phyloP scores from a whole-genome alignment of 768 basidiomycete species.

The Mycena maculata region DNA sequence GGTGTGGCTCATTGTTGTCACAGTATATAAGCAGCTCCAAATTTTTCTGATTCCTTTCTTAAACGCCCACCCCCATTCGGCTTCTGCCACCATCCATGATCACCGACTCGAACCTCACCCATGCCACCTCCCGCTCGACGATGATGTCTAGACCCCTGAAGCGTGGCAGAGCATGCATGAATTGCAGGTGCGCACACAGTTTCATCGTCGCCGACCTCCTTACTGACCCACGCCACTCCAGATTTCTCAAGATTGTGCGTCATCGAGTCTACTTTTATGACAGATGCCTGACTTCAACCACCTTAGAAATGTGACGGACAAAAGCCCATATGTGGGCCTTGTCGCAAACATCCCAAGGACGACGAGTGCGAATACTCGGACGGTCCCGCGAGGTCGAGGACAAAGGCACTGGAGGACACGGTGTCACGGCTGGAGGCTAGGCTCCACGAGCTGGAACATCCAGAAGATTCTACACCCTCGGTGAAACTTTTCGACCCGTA shows the following conservation, averaged over 20 bases:
- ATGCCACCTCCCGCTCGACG: slow-evolving; percentile 42
- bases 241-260: slow-evolving; percentile 64
- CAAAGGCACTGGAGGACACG: slow-evolving; percentile 58
- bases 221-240: slow-evolving; percentile 30
- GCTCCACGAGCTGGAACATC: slow-evolving; percentile 51
- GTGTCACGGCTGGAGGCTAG: slow-evolving; percentile 51
- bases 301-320: slow-evolving; percentile 78
- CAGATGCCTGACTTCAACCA: slow-evolving; percentile 37
- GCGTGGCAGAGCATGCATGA: slow-evolving; percentile 65
- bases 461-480: slow-evolving; percentile 31
- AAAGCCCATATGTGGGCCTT: slow-evolving; percentile 74
- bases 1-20: not conserved
- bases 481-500: slow-evolving; percentile 37
- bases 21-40: slow-evolving; percentile 11
- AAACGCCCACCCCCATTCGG: slow-evolving; percentile 26
- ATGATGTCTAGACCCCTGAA: slow-evolving; percentile 56
- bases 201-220: slow-evolving; percentile 5
- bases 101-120: slow-evolving; percentile 45
- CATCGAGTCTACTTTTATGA: slow-evolving; percentile 22
- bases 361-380: slow-evolving; percentile 82
- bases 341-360: slow-evolving; percentile 64
- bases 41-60: not conserved
- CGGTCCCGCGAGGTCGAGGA: slow-evolving; percentile 61
- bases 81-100: slow-evolving; percentile 52
- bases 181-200: slow-evolving; percentile 54